phyloP scores from a whole-genome alignment of 2,329 filamentous ascomycete species.

The Xylariales sp. region DNA sequence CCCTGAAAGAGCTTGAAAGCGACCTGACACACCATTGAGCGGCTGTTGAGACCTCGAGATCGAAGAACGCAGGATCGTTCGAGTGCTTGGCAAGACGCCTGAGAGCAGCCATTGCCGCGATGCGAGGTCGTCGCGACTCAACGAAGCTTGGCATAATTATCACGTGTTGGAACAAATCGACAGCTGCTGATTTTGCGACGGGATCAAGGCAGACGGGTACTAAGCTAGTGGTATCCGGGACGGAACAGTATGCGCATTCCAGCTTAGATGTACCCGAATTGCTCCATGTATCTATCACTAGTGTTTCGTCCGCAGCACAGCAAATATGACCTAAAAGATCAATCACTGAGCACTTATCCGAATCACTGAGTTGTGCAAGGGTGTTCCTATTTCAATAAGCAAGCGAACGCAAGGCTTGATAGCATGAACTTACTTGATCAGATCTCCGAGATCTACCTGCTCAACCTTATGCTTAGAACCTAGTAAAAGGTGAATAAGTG shows the following conservation, averaged over 20 bases:
- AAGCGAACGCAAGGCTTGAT: conserved; percentile 10
- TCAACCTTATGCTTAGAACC: conserved; percentile 20
- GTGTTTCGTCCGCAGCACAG: conserved; percentile 48
- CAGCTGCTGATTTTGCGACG: conserved; percentile 32
- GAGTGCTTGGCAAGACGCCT: conserved; percentile 67
- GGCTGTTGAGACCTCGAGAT: conserved; percentile 61
- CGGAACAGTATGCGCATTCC: conserved; percentile 21
- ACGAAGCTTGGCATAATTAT: conserved; percentile 41
- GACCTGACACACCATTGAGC: conserved; percentile 81
- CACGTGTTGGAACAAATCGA: conserved; percentile 42
- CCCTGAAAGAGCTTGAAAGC: conserved; percentile 76
- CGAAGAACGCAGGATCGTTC: conserved; percentile 51
- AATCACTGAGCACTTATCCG: conserved; percentile 47
- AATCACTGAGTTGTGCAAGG: conserved; percentile 43
- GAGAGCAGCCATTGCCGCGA: conserved; percentile 68
- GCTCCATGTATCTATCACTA: conserved; percentile 23
- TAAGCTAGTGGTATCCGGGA: conserved; percentile 3
- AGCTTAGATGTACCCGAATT: conserved; percentile 9
- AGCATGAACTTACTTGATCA: conserved; percentile 41
- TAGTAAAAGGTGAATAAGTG: conserved; percentile 25
- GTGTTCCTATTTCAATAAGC: conserved; percentile 30
- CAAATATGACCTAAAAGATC: conserved; percentile 51
- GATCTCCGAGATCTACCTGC: conserved; percentile 26
- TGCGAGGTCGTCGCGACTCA: conserved; percentile 55
- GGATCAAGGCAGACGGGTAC: conserved; percentile 16